These are phyloP conservation scores for Sphaerostilbella broomeana DNA, from an alignment of 2,329 filamentous ascomycete species.

Conservation along the genomic window DNA sequence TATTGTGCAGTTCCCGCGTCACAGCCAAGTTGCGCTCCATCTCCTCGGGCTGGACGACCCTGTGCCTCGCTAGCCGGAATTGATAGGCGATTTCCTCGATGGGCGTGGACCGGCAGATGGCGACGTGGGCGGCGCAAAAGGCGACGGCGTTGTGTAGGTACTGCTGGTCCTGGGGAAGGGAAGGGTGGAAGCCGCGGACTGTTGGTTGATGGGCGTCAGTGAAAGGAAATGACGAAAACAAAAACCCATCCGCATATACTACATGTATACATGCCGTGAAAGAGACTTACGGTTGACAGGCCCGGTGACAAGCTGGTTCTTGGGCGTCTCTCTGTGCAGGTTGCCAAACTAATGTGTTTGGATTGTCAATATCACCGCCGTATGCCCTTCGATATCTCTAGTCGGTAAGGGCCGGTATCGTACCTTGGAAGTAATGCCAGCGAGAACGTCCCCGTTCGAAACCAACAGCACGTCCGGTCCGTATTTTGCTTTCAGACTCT, in stretches of 20 bases:
- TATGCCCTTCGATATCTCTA: too few relatives aligned
- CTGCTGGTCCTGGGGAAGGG: slow-evolving; percentile 8
- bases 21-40: slow-evolving; percentile 13
- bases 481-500: slow-evolving; percentile 4
- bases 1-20: slow-evolving; percentile 4
- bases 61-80: slow-evolving; percentile 18
- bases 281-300: slow-evolving; percentile 3
- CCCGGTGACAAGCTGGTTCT: slow-evolving; percentile 11
- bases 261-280: too few relatives aligned
- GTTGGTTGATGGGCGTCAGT: background rate
- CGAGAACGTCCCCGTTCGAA: slow-evolving; percentile 13
- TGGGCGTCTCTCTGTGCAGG: slow-evolving; percentile 13
- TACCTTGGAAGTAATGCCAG: slow-evolving; percentile 13
- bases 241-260: too few relatives aligned
- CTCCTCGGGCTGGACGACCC: slow-evolving; percentile 18
- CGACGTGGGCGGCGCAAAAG: slow-evolving; percentile 8
- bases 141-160: slow-evolving; percentile 18
- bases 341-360: slow-evolving; percentile 14
- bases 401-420: background rate
- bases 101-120: slow-evolving; percentile 12
- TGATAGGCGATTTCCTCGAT: slow-evolving; percentile 14
- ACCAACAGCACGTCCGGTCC: slow-evolving; percentile 1
- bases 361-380: too few relatives aligned
- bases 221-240: background rate
- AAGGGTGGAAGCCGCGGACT: slow-evolving; percentile 15